Conservation (phyloP, 768 basidiomycete species). For the Lentinula detonsa region DNA sequence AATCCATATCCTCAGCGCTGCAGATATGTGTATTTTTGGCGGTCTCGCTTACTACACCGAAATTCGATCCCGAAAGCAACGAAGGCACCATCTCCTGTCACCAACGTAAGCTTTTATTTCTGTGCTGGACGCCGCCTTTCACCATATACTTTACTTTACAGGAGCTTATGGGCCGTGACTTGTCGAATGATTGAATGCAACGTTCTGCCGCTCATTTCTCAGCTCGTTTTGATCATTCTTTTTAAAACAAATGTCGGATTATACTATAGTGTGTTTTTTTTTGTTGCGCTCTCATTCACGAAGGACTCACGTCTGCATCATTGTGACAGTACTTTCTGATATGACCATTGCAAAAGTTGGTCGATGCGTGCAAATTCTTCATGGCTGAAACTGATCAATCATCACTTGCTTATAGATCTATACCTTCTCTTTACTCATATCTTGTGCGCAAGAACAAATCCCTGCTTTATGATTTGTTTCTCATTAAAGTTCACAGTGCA, state of each 20-base stretch:
- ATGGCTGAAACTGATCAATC: background rate
- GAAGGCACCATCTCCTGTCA: background rate
- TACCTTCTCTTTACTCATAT: background rate
- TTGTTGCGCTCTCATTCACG: background rate
- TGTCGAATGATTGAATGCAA: constrained; percentile 3
- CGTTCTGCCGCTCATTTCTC: background rate
- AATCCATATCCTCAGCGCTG: background rate
- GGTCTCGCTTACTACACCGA: constrained; percentile 1
- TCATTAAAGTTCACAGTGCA: background rate
- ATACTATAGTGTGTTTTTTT: background rate
- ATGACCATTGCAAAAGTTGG: background rate
- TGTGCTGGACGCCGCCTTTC: background rate
- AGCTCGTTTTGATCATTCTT: background rate
- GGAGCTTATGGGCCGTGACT: background rate
- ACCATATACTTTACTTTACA: background rate
- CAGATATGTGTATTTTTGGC: background rate
- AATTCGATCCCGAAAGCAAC: background rate
- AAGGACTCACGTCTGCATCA: background rate
- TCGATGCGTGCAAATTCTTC: background rate
- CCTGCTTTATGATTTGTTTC: background rate
- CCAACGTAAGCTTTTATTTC: background rate
- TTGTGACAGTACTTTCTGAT: background rate
- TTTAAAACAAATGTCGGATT: background rate
- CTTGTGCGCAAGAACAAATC: background rate
- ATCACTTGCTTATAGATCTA: background rate